Evolutionary conservation across 1,284 basidiomycete species (phyloP), one percentile per base, ranked within the genome.

Genomic region (Austroboletus niveus): DNA sequence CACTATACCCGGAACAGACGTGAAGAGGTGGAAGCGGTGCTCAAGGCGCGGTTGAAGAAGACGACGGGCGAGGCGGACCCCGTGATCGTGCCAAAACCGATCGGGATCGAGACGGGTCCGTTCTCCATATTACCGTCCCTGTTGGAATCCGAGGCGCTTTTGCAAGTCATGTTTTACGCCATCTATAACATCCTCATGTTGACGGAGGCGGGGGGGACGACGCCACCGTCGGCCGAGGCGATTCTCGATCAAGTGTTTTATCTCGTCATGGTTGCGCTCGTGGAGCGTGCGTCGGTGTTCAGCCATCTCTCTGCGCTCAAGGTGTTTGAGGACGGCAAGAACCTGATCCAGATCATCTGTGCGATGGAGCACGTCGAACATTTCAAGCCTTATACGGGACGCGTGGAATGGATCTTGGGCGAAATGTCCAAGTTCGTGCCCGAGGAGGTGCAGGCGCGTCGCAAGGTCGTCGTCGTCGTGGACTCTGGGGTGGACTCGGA

Each of bases 1-100:
- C 94, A 98, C 65, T 99, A 97, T 71, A 89, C 92, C 11, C 82
- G 95, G 31, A 99, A 99, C 70, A 90, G 94, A 65, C 83, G 94
- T 41, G 93, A 98, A 63, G 92, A 95, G 65, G 95, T 94, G n/a
- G 93, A 96, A 61, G 81, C 80, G 32, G 80, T 91, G 7, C 74
- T 98, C 42, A 77, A 84, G 47, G 80, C 79, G 48, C 78, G 91
- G 44, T 65, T 87, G 47, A 85, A 83, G 75, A 86, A 85, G 74
- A 82, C 80, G 66, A 79, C 74, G 0, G 81, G 82, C 8, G 71
- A 79, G 24, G 61, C 72, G 12, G 84, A 90, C 47, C 85, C 89
- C 0, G 83, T 95, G 17, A 75, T 94, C 51, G 75, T 89, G 3
- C 94, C 94, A 0, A 81, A 78, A 52, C 77, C 81, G 1, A 77